Base-by-base conservation (phyloP, 179 eudicot species). In the Gypsophila paniculata region DNA sequence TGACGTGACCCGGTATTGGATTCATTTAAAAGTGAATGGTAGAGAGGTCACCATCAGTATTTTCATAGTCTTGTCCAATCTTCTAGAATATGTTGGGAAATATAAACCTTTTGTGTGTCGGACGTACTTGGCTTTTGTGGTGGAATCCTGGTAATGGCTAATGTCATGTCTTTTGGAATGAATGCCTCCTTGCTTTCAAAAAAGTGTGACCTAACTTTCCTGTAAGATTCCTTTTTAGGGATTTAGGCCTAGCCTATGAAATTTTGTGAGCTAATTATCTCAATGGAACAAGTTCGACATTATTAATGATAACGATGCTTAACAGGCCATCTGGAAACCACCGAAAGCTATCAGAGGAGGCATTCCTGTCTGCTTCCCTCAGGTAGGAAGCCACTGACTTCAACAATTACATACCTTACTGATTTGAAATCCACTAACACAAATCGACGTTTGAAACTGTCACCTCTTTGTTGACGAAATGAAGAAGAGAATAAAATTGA, bases 281-380 rank as follows among this genome's bases (percentile, higher is more conserved):
- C 46, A 59, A n/a, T 32, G 38, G 65, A 65, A 17, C 42, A 61
- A 65, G 19, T 65, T 44, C 5, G 68, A 15, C 70, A 69, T 72
- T n/a, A 69, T 21, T 34, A 19, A 44, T 23, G 42, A 14, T 51
- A 55, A 61, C 70, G 74, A 65, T 70, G 61, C 60, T 71, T 60
- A 48, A 70, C 89, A 90, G 92, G 85, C 89, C 65, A 46, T 82
- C 14, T 82, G 87, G 77, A 90, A 86, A 78, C 88, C 88, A 61
- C 77, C 88, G n/a, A 90, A 88, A 85, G 83, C 86, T 54, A 78
- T 85, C 74, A 77, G 83, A 65, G 96, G 91, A 67, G 96, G 96
- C 49, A 86, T 89, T 62, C 85, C 90, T 51, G 73, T 89, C 82
- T 82, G 80, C 85, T 85, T 87, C 78, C 90, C 91, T 62, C 88